Percentiles rank a stretch among this genome's conserved stretches.
Evolutionary conservation across 371 early-diverging fungal genomes (phyloP).

Genomic region (Capillidium heterosporum): DNA sequence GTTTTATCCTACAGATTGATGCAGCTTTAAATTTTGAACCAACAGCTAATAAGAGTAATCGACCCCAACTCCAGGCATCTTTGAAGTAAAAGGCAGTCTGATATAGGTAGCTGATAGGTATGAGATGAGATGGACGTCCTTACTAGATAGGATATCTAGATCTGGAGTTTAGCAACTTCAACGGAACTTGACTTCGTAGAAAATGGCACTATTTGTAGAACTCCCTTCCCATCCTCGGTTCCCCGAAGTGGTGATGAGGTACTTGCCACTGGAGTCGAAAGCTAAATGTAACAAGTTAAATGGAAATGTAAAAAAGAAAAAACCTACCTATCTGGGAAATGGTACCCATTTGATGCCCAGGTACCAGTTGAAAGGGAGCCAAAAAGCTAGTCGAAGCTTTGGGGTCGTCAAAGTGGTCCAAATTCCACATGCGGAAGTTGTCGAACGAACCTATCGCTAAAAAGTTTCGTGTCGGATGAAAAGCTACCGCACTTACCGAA

Average conservation of each 20-base stretch:
- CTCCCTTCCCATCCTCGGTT: conserved; percentile 84
- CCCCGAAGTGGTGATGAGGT: conserved; percentile 81
- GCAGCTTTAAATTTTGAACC: too few species aligned
- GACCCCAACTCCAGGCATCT: too few species aligned
- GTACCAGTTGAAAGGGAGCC: conserved; percentile 76
- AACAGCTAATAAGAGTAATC: too few species aligned
- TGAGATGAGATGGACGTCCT: too few species aligned
- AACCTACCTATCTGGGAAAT: conserved; percentile 57
- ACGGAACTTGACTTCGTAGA: conserved; percentile 32
- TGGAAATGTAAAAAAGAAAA: neutral
- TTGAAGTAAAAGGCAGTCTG: too few species aligned
- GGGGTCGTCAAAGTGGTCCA: conserved; percentile 9
- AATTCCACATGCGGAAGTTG: conserved; percentile 82
- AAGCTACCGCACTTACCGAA: conserved; percentile 57
- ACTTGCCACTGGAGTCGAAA: conserved; percentile 48
- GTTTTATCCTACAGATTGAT: too few species aligned
- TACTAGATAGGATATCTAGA: too few species aligned
- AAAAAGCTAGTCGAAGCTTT: conserved; percentile 21
- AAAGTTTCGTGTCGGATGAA: conserved; percentile 8
- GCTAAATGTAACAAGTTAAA: conserved; percentile 14
- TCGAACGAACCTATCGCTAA: conserved; percentile 59
- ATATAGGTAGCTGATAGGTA: too few species aligned
- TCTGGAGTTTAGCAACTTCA: too few species aligned
- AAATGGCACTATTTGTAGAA: conserved; percentile 59
- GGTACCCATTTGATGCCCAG: conserved; percentile 77